Conservation (phyloP, 192 early-diverging fungal genomes). For the Oehlia diaphana region DNA sequence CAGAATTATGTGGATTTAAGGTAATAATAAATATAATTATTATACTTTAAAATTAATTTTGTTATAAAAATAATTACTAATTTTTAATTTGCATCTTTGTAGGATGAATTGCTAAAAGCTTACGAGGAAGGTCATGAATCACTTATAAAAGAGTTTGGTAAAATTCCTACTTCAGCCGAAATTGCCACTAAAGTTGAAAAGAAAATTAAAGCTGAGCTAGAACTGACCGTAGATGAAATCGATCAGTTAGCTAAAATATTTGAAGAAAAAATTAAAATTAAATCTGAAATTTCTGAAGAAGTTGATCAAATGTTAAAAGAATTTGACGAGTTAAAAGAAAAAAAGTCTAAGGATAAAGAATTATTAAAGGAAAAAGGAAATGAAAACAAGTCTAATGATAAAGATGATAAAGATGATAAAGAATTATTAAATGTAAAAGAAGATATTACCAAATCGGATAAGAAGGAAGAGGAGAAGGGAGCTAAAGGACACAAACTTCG, state of each 20-base stretch:
- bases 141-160: not conserved
- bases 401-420: not conserved
- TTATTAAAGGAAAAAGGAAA: not conserved
- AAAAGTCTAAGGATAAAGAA: not conserved
- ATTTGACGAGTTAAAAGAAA: not conserved
- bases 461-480: too few species aligned
- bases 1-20: slow-evolving; percentile 72
- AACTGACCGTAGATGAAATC: not conserved
- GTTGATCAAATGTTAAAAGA: not conserved
- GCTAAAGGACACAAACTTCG: too few species aligned
- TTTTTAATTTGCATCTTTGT: not conserved
- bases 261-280: not conserved
- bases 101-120: not conserved
- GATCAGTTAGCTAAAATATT: not conserved
- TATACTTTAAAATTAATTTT: not conserved
- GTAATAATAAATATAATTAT: slow-evolving; percentile 33
- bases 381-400: not conserved
- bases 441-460: too few species aligned
- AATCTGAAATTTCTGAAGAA: not conserved
- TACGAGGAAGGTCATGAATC: not conserved
- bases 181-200: not conserved
- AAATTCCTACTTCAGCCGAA: not conserved
- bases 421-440: too few species aligned
- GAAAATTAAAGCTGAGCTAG: not conserved
- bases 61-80: not conserved